Conservation (phyloP, 352 stramenopile species). For the Blastocystis sp. region DNA sequence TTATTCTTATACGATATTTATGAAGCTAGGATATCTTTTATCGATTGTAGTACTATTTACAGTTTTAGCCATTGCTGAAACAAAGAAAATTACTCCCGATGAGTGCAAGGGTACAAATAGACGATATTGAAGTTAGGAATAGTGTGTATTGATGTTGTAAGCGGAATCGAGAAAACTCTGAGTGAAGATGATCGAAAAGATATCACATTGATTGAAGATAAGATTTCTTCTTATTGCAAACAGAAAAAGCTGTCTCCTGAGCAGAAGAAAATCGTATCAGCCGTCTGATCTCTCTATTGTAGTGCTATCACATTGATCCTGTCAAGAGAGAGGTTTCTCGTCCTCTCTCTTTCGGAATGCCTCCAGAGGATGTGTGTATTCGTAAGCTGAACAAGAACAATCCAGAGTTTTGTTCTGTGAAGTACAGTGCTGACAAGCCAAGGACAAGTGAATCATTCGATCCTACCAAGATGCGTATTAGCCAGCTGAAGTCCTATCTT, state of each 20-base stretch:
- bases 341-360: conserved; percentile 60
- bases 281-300: not conserved
- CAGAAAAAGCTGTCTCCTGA: conserved; percentile 27
- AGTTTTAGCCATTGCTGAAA: not conserved
- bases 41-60: not conserved
- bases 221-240: conserved; percentile 54
- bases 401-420: conserved; percentile 51
- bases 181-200: conserved; percentile 44
- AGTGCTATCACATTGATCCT: conserved; percentile 61
- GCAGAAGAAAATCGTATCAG: conserved; percentile 52
- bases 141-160: conserved; percentile 60
- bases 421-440: conserved; percentile 37
- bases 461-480: conserved; percentile 53
- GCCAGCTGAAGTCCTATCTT: conserved; percentile 48
- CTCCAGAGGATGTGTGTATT: conserved; percentile 58
- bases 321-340: conserved; percentile 56
- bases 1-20: not conserved
- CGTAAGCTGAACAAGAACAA: conserved; percentile 61
- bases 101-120: conserved; percentile 18
- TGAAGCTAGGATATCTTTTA: not conserved
- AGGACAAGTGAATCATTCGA: not conserved
- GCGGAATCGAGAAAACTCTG: conserved; percentile 55
- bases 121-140: not conserved
- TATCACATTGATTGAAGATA: conserved; percentile 24
- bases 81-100: conserved; percentile 19